Evolutionary conservation across 1,139 yeast genomes (phyloP), one percentile per base, ranked within the genome.

Genomic region (Magnusiomyces sp.): DNA sequence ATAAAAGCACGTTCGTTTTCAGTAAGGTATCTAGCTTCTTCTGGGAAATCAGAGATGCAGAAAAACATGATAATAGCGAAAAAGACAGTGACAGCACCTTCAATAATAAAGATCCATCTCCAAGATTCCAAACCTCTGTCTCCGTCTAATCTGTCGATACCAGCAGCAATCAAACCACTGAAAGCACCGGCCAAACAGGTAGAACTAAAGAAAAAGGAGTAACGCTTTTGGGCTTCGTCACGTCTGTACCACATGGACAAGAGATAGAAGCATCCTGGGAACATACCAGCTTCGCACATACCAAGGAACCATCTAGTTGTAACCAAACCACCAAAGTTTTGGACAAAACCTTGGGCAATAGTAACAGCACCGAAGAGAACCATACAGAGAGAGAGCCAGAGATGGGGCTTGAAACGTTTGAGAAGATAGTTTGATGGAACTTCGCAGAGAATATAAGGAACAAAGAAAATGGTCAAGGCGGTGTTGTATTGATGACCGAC

Each of bases 171-270:
- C 48, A 87, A 77, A 52, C 95, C 94, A 50, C 88, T 84, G 66
- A 85, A 84, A 2, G 90, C 95, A 62, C 92, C 89, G 27, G 90
- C 84, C 53, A 83, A 71, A 58, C 83, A 76, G 13, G 87, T 79
- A 46, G 87, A 83, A 43, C 83, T 53, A 66, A 83, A 83, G 65
- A 83, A 83, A 47, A 80, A 75, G 11, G 83, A 76, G 62, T 80
- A 81, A 50, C 92, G 69, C 61, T 80, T 75, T 64, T 81, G 89
- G 14, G 86, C 77, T 64, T 83, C 90, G 14, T 66, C 68, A 51
- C 81, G 73, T 36, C 81, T 71, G 64, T 71, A 70, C 72, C 73
- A 71, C 65, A 67, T 66, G 37, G 85, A 71, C 57, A 83, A 70
- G 50, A 83, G 72, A 62, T 83, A 83, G 63, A 83, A 82, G 57